Evolutionary conservation across 2,329 filamentous ascomycete species (phyloP), one percentile per base, ranked within the genome.

Genomic region (Hypocreales sp.): DNA sequence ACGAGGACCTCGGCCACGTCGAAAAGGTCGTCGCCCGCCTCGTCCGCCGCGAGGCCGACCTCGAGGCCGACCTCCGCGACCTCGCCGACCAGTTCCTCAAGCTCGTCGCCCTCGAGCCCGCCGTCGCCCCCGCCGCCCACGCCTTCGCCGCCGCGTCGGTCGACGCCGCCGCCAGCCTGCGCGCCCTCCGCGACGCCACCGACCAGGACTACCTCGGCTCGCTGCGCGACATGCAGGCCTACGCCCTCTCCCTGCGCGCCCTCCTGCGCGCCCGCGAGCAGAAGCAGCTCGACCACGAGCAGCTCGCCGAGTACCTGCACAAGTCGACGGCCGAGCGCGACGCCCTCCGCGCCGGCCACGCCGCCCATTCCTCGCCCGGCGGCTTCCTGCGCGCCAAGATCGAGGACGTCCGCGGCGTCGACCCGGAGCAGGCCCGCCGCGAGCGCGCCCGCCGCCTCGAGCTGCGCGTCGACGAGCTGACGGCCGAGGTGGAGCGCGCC

Each of bases 201-300:
- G 90, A 98, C 47, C 84, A 92, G 44, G 84, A 94, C 52, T 98
- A 98, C 48, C 72, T 98, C 2, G 82, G 83, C 39, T 87, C 79
- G 30, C 64, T 98, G 28, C 74, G 84, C 27, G 90, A 98, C 55
- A 93, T 95, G 86, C 81, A 92, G 42, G 79, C 84, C 15, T 98
- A 95, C 54, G 87, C 84, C 38, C 59, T 70, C n/a, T 79, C 84
- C 0, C 61, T 95, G 25, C 92, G 92, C 53, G 67, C 72, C 15
- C 73, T 98, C 5, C 72, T 98, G 36, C 92, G 92, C 51, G 82
- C 82, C 2, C 77, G 90, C 20, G 90, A 98, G 58, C 84, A 92
- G 58, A 98, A 98, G 50, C 90, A 98, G 51, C 77, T 98, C 31
- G 90, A 98, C 57, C 93, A 87, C 45, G 90, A 98, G 56, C 86